These are phyloP conservation scores for Pneumocystis oryctolagi DNA, from an alignment of 1,139 yeast species.

Conservation along the genomic window DNA sequence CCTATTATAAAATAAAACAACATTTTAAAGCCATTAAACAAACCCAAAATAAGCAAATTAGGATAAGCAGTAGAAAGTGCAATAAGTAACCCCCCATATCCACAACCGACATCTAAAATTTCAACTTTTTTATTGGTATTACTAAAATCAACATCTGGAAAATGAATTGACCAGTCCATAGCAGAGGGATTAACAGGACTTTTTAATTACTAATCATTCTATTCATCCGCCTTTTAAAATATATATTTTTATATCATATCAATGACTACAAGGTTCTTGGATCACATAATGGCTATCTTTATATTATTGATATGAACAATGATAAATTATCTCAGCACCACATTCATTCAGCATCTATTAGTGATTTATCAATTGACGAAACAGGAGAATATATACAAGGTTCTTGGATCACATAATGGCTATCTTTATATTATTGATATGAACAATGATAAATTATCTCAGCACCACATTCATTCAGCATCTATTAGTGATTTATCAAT, in stretches of 20 bases:
- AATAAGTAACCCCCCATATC: conserved; percentile 83
- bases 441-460: conserved; percentile 38
- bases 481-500: conserved; percentile 62
- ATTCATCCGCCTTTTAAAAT: conserved; percentile 50
- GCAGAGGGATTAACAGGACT: conserved; percentile 56
- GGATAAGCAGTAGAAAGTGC: conserved; percentile 69
- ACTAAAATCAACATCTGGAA: conserved; percentile 38
- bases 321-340: conserved; percentile 48
- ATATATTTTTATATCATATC: neutral
- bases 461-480: conserved; percentile 75
- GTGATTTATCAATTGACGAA: conserved; percentile 42
- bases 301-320: conserved; percentile 37
- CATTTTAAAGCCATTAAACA: conserved; percentile 1
- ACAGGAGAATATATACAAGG: conserved; percentile 7
- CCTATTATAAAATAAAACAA: conserved; percentile 31
- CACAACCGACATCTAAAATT: conserved; percentile 95
- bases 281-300: conserved; percentile 62
- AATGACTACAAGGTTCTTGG: conserved; percentile 7
- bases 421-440: conserved; percentile 44
- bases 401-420: conserved; percentile 53
- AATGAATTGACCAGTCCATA: conserved; percentile 77
- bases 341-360: conserved; percentile 74
- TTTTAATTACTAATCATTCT: neutral
- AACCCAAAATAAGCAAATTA: conserved; percentile 43
- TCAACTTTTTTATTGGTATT: conserved; percentile 43